A percentile compares a stretch with the other conserved stretches of the same genome.
Evolutionary conservation across 495 filamentous ascomycete species (phyloP).

Genomic region (Talaromyces thailandensis): DNA sequence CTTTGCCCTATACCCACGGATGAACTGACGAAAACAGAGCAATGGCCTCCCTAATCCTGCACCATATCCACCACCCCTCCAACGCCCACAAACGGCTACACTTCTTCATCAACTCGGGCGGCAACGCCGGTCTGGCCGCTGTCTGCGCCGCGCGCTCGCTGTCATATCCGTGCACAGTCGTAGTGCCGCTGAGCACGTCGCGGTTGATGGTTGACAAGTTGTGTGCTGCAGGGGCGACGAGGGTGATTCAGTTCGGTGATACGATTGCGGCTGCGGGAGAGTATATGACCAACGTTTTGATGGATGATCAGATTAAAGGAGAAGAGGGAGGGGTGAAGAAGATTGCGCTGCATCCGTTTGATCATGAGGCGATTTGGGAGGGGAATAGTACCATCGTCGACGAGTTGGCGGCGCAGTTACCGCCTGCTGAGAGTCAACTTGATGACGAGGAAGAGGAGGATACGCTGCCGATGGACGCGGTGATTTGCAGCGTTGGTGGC

Average conservation of each 20-base stretch:
- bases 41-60: constrained; percentile 71
- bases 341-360: constrained; percentile 72
- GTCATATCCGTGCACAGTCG: constrained; percentile 69
- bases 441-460: constrained; percentile 23
- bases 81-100: constrained; percentile 39
- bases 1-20: neutral
- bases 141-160: constrained; percentile 66
- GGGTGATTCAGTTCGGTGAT: constrained; percentile 62
- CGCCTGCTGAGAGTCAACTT: constrained; percentile 11
- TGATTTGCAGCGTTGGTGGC: constrained; percentile 82
- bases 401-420: constrained; percentile 58
- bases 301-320: constrained; percentile 26
- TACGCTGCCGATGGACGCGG: constrained; percentile 45
- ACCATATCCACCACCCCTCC: constrained; percentile 38
- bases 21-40: constrained; percentile 33
- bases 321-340: constrained; percentile 49
- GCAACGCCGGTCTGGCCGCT: constrained; percentile 89
- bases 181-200: constrained; percentile 62
- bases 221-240: constrained; percentile 51
- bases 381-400: constrained; percentile 66
- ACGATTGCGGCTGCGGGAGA: constrained; percentile 72
- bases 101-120: constrained; percentile 83
- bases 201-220: constrained; percentile 69
- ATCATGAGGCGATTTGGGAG: constrained; percentile 77
- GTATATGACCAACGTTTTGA: constrained; percentile 54